Conservation (phyloP, 768 basidiomycete genomes). For the Ephemerocybe angulata region DNA sequence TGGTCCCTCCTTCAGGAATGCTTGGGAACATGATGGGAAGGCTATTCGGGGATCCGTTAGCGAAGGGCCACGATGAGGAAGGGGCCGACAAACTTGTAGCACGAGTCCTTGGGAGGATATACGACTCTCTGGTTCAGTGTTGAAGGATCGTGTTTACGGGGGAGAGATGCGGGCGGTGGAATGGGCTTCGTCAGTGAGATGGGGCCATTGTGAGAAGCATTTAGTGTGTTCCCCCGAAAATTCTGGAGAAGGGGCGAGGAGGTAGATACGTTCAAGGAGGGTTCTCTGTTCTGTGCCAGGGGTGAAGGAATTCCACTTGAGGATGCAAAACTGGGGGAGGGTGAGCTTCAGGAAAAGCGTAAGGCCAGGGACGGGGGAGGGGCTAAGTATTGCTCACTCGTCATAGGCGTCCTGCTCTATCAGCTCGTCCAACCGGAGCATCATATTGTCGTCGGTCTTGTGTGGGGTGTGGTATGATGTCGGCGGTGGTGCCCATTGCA, state of each 20-base stretch:
- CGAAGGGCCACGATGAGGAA: constrained; percentile 1
- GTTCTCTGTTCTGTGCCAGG: constrained; percentile 23
- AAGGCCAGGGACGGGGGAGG: constrained; percentile 10
- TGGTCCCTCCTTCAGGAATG: constrained; percentile 78
- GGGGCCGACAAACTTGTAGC: constrained; percentile 58
- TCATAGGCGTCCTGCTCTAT: constrained; percentile 73
- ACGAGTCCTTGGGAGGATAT: constrained; percentile 68
- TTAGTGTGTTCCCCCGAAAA: constrained; percentile 28
- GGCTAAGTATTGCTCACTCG: constrained; percentile 48
- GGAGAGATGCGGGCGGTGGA: constrained; percentile 60
- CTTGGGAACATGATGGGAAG: constrained; percentile 80
- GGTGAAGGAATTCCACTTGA: constrained; percentile 31
- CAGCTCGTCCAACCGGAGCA: constrained; percentile 69
- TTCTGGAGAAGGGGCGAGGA: constrained; percentile 22
- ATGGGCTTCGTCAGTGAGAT: constrained; percentile 55
- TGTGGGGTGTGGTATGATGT: constrained; percentile 33
- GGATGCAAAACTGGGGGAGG: constrained; percentile 29
- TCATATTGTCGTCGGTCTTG: constrained; percentile 50
- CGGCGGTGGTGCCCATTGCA: constrained; percentile 41
- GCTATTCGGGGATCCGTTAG: constrained; percentile 35
- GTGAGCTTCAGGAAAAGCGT: constrained; percentile 27
- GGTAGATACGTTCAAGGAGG: constrained; percentile 19
- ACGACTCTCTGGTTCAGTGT: constrained; percentile 57
- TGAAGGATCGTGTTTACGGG: constrained; percentile 53
- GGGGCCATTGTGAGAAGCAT: constrained; percentile 35